Evolutionary conservation across 2,329 filamentous ascomycete species (phyloP).

Genomic region (Arthrobotrys pseudoclavata): DNA sequence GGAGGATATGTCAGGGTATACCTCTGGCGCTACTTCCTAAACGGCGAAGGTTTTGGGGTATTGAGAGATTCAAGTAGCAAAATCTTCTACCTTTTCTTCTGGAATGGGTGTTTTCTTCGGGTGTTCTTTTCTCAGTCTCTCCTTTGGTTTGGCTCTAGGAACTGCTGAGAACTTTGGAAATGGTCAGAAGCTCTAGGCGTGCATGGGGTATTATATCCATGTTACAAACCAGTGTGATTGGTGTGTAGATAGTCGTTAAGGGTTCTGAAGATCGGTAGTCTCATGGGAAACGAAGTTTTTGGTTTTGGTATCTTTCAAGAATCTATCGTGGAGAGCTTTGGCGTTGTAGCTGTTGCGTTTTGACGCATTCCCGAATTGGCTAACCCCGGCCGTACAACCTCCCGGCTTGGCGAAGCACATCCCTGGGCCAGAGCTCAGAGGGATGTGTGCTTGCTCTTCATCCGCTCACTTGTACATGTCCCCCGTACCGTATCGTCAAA

Average conservation of each 20-base stretch:
- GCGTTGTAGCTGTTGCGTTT: slow-evolving; percentile 18
- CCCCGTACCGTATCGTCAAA: background rate
- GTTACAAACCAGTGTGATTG: background rate
- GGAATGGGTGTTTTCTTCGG: too few species aligned
- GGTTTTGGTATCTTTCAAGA: too few species aligned
- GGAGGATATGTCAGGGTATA: too few species aligned
- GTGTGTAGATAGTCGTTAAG: background rate
- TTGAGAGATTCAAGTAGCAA: too few species aligned
- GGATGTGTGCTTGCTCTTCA: background rate
- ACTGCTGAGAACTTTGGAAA: background rate
- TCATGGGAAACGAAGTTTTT: too few species aligned
- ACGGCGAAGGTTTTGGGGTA: too few species aligned
- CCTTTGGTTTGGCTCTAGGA: background rate
- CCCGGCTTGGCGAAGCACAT: slow-evolving; percentile 22
- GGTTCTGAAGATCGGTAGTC: background rate
- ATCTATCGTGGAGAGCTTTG: too few species aligned
- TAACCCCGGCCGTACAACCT: slow-evolving; percentile 5
- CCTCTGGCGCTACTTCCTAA: too few species aligned
- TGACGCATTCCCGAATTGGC: background rate
- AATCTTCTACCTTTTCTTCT: too few species aligned
- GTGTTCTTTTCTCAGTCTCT: background rate
- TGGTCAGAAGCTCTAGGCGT: background rate
- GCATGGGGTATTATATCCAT: background rate
- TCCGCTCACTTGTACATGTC: background rate
- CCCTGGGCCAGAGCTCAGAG: slow-evolving; percentile 5